Evolutionary conservation across 164 flowering plant species (phyloP).

Genomic region (Brasenia schreberi): DNA sequence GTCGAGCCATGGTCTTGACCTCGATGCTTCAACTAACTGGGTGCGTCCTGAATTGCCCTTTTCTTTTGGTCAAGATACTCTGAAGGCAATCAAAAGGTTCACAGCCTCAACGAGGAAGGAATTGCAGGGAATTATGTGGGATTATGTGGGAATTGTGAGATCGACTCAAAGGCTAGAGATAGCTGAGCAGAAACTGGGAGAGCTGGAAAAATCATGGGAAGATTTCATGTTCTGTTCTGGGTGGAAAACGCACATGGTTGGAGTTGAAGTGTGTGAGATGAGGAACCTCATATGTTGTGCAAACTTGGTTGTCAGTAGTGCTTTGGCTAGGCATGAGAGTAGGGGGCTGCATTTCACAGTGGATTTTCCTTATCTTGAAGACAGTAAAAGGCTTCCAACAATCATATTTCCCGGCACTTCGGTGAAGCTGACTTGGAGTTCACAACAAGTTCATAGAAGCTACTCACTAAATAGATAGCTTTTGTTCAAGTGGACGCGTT

Average conservation of each 20-base stretch:
- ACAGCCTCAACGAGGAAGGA: conserved; percentile 49
- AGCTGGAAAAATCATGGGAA: conserved; percentile 80
- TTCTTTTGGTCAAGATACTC: conserved; percentile 24
- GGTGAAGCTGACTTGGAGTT: conserved; percentile 65
- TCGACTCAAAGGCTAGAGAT: conserved; percentile 52
- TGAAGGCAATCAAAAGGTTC: conserved; percentile 21
- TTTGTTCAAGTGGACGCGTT: not conserved
- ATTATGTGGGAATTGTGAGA: conserved; percentile 80
- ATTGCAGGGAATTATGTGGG: conserved; percentile 82
- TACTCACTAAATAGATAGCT: not conserved
- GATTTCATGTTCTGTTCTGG: conserved; percentile 52
- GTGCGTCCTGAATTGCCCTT: conserved; percentile 40
- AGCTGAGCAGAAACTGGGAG: conserved; percentile 59
- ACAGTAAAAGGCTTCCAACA: conserved; percentile 82
- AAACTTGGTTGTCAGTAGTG: conserved; percentile 83
- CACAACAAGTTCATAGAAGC: conserved; percentile 51
- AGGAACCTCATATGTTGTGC: conserved; percentile 92
- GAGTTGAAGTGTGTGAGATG: conserved; percentile 83
- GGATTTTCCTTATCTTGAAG: conserved; percentile 77
- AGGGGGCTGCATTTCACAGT: conserved; percentile 89
- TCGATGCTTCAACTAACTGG: conserved; percentile 35
- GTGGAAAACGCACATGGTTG: conserved; percentile 84
- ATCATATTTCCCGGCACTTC: conserved; percentile 55
- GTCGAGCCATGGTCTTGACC: conserved; percentile 10
- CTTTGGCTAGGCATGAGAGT: conserved; percentile 86